phyloP scores from a whole-genome alignment of 1,139 yeast genomes.

The Zygosaccharomyces sapae region DNA sequence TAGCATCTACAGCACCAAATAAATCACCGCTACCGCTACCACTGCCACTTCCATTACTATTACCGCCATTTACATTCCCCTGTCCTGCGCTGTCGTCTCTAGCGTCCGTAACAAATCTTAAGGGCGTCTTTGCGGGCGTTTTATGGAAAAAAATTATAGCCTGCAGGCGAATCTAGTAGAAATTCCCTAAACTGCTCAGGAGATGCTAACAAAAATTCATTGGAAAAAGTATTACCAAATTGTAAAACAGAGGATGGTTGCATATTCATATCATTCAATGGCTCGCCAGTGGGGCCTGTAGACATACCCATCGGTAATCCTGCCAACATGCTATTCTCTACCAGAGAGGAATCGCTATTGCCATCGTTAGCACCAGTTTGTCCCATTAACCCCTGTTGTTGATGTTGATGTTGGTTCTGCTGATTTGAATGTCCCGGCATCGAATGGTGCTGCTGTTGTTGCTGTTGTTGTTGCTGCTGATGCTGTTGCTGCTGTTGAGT shows the following conservation, averaged over 20 bases:
- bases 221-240: conserved; percentile 26
- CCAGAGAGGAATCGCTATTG: conserved; percentile 23
- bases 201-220: conserved; percentile 32
- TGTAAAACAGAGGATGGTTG: conserved; percentile 35
- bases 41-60: background rate
- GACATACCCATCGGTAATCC: conserved; percentile 10
- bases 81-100: conserved; percentile 1
- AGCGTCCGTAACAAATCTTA: conserved; percentile 26
- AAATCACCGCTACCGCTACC: conserved; percentile 5
- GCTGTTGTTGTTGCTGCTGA: conserved; percentile 12
- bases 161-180: conserved; percentile 34
- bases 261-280: conserved; percentile 29
- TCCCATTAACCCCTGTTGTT: background rate
- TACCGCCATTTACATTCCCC: conserved; percentile 10
- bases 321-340: conserved; percentile 30
- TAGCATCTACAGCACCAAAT: conserved; percentile 9
- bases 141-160: conserved; percentile 32
- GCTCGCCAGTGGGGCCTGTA: conserved; percentile 10
- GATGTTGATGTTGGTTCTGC: no score
- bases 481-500: conserved; percentile 18
- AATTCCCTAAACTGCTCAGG: conserved; percentile 36
- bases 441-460: conserved; percentile 6
- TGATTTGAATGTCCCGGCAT: background rate
- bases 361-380: conserved; percentile 1
- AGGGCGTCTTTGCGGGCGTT: conserved; percentile 37